phyloP scores from a whole-genome alignment of 108 stramenopile species.

The Nitzschia putrida region DNA sequence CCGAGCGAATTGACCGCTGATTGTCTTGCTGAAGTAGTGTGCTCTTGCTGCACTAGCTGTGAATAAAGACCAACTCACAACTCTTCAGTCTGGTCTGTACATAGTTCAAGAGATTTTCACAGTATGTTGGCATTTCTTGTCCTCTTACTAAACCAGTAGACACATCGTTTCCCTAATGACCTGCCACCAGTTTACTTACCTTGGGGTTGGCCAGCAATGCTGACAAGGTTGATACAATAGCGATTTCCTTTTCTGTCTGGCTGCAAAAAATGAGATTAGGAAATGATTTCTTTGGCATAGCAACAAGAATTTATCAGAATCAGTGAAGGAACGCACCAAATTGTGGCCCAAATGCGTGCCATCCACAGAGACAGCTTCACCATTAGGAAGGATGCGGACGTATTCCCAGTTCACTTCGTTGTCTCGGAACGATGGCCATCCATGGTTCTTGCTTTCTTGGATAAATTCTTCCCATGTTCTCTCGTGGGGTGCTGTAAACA shows the following conservation, averaged over 20 bases:
- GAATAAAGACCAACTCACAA: not conserved
- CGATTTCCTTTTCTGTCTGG: conserved; percentile 79
- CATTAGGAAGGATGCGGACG: conserved; percentile 80
- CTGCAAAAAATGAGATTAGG: not conserved
- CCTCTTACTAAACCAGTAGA: no score
- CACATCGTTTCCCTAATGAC: no score
- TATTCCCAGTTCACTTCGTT: conserved; percentile 75
- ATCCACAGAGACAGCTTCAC: conserved; percentile 83
- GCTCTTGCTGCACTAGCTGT: conserved; percentile 7
- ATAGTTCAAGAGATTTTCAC: no score
- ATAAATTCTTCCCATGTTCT: conserved; percentile 74
- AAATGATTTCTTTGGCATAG: not conserved
- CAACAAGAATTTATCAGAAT: not conserved
- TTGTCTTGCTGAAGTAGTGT: conserved; percentile 2
- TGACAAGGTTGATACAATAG: conserved; percentile 93
- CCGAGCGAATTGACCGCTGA: not conserved
- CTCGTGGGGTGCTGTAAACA: conserved; percentile 69
- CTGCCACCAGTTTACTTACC: not conserved
- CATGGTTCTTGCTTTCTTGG: conserved; percentile 63
- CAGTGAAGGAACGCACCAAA: conserved; percentile 19
- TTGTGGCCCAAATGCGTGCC: conserved; percentile 89
- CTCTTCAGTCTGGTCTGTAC: no score
- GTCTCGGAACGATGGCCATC: conserved; percentile 77
- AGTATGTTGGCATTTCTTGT: no score
- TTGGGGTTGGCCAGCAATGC: conserved; percentile 78